A percentile compares a stretch with the other conserved stretches of the same genome.
phyloP scores from a whole-genome alignment of 2,329 filamentous ascomycete species.

The Davidsoniella virescens region DNA sequence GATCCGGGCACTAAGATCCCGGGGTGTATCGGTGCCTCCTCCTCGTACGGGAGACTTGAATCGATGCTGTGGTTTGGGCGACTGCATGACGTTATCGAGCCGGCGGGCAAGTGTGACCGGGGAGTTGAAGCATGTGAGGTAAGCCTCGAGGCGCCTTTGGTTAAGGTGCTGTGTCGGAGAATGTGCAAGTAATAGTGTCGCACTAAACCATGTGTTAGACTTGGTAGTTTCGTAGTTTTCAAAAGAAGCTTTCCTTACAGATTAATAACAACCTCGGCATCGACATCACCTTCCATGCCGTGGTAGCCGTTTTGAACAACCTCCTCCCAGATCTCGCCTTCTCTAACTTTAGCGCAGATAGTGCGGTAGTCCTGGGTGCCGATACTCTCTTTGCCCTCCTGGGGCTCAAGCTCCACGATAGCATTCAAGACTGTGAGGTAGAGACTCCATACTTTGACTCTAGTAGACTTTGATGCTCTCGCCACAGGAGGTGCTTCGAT shows the following conservation, averaged over 20 bases:
- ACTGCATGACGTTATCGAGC: slow-evolving; percentile 30
- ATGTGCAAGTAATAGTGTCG: slow-evolving; percentile 80
- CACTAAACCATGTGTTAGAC: slow-evolving; percentile 32
- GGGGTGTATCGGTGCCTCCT: slow-evolving; percentile 63
- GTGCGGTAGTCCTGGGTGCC: slow-evolving; percentile 72
- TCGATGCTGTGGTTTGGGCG: slow-evolving; percentile 22
- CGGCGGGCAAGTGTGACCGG: slow-evolving; percentile 56
- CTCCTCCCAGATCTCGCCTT: slow-evolving; percentile 88
- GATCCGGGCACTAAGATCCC: slow-evolving; percentile 68
- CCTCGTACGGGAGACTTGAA: slow-evolving; percentile 31
- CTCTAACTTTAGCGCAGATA: slow-evolving; percentile 68
- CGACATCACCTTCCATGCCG: slow-evolving; percentile 75
- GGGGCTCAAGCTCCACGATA: slow-evolving; percentile 71
- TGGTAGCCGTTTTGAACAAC: slow-evolving; percentile 77
- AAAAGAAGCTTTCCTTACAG: slow-evolving; percentile 36
- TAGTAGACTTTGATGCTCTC: slow-evolving; percentile 60
- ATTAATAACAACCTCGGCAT: slow-evolving; percentile 86
- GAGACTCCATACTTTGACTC: slow-evolving; percentile 93
- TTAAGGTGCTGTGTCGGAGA: slow-evolving; percentile 69
- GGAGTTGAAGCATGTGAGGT: slow-evolving; percentile 46
- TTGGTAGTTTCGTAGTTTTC: not conserved
- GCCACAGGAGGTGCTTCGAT: slow-evolving; percentile 55
- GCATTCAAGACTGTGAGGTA: slow-evolving; percentile 89
- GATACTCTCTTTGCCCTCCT: slow-evolving; percentile 80
- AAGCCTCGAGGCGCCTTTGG: slow-evolving; percentile 75